Base-by-base conservation (phyloP, 2,329 filamentous ascomycete species). In the Aspergillus carbonarius region DNA sequence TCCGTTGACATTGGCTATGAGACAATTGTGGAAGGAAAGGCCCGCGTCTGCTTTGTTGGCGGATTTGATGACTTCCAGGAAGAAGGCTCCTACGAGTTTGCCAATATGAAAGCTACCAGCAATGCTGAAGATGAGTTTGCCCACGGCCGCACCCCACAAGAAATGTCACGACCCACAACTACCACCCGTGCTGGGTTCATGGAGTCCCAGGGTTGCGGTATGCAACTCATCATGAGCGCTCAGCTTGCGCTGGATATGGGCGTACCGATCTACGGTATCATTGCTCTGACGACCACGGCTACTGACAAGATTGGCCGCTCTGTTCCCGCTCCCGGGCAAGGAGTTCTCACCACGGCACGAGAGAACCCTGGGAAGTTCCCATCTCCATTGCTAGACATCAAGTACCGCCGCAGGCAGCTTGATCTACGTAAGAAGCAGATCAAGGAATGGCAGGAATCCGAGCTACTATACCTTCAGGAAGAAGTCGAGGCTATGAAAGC, bases 71-170 rank as follows among this genome's bases (percentile, higher is more conserved):
- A 99, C 79, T 97, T 99, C 82, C 92, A 96, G 72, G 95, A 99
- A 80, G 95, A 99, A 80, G 96, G 95, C 54, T 99, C 95, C 1
- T 99, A 97, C 73, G 95, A 99, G 78, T 99, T 99, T 76, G 95
- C 95, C 82, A 99, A 99, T 83, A 99, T 99, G 95, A 96, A 96
- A 80, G 95, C 95, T 60, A 99, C 95, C 57, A 97, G 93, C 85
- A 99, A 98, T 73, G 93, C 93, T 25, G 90, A 97, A 61, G 93
- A 98, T 67, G 96, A 99, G 76, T 91, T 99, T 68, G 92, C 88
- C 9, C 95, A 98, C 71, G 95, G 95, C 49, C 91, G 95, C 66
- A 98, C 95, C 51, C 93, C 95, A 12, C 87, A 88, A 77, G 95
- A 99, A 79, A 99, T 99, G 95, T 99, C 96, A 32, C 89, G 95